Conservation (phyloP, 2,329 filamentous ascomycete species). For the Bimuria novae-zelandiae region DNA sequence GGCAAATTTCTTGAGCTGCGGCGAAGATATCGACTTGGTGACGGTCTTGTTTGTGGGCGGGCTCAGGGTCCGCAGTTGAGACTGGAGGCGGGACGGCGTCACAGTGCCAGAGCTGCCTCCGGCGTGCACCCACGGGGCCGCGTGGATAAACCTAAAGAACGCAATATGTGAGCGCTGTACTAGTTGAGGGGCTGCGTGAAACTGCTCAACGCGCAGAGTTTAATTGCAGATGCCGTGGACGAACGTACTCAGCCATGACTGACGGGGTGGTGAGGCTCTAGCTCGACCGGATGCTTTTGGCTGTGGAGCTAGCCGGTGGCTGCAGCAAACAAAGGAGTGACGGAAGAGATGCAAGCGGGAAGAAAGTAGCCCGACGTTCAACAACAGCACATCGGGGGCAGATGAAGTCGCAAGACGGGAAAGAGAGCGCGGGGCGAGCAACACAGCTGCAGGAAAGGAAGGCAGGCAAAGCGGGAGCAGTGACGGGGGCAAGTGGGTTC, state of each 20-base stretch:
- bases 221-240: conserved; percentile 9
- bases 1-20: conserved; percentile 39
- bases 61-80: conserved; percentile 40
- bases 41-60: conserved; percentile 43
- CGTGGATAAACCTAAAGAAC: conserved; percentile 37
- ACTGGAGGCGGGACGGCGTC: conserved; percentile 39
- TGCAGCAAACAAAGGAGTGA: conserved; percentile 40
- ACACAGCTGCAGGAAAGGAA: neutral
- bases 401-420: conserved; percentile 6
- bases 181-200: conserved; percentile 1
- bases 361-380: conserved; percentile 12
- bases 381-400: conserved; percentile 16
- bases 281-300: conserved; percentile 7
- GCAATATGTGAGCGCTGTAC: conserved; percentile 16
- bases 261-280: conserved; percentile 13
- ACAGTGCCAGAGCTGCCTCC: conserved; percentile 34
- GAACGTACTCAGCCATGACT: conserved; percentile 35
- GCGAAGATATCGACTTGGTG: conserved; percentile 44
- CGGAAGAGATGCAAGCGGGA: conserved; percentile 27
- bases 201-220: conserved; percentile 3
- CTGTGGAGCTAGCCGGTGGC: conserved; percentile 12
- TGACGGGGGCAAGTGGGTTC: conserved; percentile 5
- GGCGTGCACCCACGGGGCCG: conserved; percentile 41
- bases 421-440: neutral
- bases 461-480: conserved; percentile 1